Base-by-base conservation (phyloP, 1,139 yeast genomes). In the Meyerozyma smithsonii region DNA sequence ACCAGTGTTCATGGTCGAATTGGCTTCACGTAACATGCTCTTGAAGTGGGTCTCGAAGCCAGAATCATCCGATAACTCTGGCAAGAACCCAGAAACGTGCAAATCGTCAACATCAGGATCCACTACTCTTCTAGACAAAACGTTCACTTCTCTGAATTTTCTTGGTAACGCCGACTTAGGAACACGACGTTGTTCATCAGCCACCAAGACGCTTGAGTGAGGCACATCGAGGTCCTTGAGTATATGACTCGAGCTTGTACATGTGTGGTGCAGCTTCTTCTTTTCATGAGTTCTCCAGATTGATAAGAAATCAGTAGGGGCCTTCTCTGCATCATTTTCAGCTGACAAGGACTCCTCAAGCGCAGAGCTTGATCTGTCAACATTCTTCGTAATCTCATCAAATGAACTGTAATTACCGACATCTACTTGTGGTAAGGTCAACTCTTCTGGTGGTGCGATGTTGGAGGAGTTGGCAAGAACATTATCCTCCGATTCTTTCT, bases 11-110 rank as follows among this genome's bases (percentile, higher is more conserved):
- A 49, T 39, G 8, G 47, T 36, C 1, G 54, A 47, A 26, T 50
- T 52, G 23, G 51, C 55, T 15, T 47, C 51, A 25, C 50, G 52
- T 35, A 62, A 48, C 39, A 61, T 55, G 35, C 43, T 42, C 20
- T 55, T 59, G 50, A 72, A 66, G 39, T 66, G 69, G 39, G 56
- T 57, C 32, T 61, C 73, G 47, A 72, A 66, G 1, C 74, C 77
- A n/a, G 77, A 71, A 46, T 69, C 76, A 36, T 67, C 66, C 0
- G 77, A 69, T 34, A 72, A 45, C 44, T 72, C 76, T 3, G 77
- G 77, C 42, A 72, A 60, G 42, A 67, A 69, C 8, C 61, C 68
- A 2, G 72, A 59, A 1, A 66, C 65, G 28, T 69, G 55, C 28
- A 67, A 53, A 39, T 68, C 72, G 32, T 66, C 70, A 45, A 50